phyloP scores from a whole-genome alignment of 2,329 filamentous ascomycete species.

The Epichloe scottii region DNA sequence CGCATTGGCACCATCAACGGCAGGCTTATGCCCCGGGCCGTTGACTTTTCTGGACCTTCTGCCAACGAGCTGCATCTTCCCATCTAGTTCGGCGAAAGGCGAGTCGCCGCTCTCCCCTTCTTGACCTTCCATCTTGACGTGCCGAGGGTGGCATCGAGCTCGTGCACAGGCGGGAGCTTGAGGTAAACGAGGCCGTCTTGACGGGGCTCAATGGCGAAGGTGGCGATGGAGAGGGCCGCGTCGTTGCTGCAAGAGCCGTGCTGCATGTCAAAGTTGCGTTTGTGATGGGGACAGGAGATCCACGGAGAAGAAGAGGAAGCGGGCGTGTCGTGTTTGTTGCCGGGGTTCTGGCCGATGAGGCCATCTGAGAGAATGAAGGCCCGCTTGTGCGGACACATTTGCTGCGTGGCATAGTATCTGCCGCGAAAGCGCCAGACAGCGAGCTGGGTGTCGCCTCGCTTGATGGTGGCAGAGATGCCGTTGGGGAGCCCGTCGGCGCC shows the following conservation, averaged over 20 bases:
- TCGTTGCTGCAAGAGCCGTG: conserved; percentile 67
- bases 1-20: too few relatives aligned
- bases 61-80: conserved; percentile 20
- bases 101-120: conserved; percentile 45
- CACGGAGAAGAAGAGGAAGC: conserved; percentile 39
- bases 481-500: conserved; percentile 50
- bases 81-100: conserved; percentile 33
- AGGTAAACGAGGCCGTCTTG: conserved; percentile 66
- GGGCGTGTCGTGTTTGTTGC: conserved; percentile 11
- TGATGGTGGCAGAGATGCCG: conserved; percentile 64
- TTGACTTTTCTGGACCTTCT: conserved; percentile 22
- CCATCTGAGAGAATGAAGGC: conserved; percentile 84
- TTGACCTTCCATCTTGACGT: conserved; percentile 69
- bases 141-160: conserved; percentile 67
- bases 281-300: conserved; percentile 80
- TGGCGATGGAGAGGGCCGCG: conserved; percentile 63
- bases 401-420: conserved; percentile 73
- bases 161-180: conserved; percentile 65
- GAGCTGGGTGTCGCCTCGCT: conserved; percentile 79
- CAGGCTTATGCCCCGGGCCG: conserved; percentile 20
- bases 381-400: conserved; percentile 91
- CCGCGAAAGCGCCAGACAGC: conserved; percentile 76
- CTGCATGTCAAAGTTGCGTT: conserved; percentile 72
- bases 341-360: conserved; percentile 56
- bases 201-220: conserved; percentile 64